These are phyloP conservation scores for Cercospora nicotianae DNA, from an alignment of 2,329 filamentous ascomycete genomes.

Conservation along the genomic window DNA sequence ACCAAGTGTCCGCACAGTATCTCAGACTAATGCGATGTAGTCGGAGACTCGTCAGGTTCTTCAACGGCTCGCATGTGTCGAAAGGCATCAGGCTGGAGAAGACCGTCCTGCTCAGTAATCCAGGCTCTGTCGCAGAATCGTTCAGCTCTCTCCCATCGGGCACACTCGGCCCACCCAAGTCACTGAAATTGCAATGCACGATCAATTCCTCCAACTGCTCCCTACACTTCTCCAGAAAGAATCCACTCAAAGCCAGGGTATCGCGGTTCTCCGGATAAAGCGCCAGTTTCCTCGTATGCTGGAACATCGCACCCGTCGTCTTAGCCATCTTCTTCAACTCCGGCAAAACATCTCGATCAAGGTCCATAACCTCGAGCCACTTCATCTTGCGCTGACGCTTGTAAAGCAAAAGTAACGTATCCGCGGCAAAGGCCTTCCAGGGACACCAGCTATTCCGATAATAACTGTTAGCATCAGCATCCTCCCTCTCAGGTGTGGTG, in stretches of 20 bases:
- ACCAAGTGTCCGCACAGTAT: constrained; percentile 52
- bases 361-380: constrained; percentile 50
- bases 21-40: constrained; percentile 49
- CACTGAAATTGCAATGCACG: constrained; percentile 49
- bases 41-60: constrained; percentile 45
- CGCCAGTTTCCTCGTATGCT: constrained; percentile 46
- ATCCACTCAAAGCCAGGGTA: constrained; percentile 47
- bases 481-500: not conserved
- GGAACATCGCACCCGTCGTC: constrained; percentile 43
- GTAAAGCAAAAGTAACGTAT: constrained; percentile 51
- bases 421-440: constrained; percentile 50
- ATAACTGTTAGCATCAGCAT: constrained; percentile 28
- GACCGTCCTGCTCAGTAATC: constrained; percentile 48
- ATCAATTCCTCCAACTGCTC: constrained; percentile 48
- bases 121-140: constrained; percentile 49
- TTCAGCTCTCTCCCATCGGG: constrained; percentile 45
- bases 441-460: constrained; percentile 46
- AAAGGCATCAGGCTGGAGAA: constrained; percentile 52
- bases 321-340: constrained; percentile 46
- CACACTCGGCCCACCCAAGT: constrained; percentile 22
- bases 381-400: constrained; percentile 51
- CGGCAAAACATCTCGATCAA: constrained; percentile 46
- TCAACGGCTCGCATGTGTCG: constrained; percentile 47
- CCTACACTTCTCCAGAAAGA: constrained; percentile 45
- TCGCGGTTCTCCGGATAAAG: constrained; percentile 50